Conservation (phyloP, 116 monocot genomes). For the Papilionanthe hybrid region DNA sequence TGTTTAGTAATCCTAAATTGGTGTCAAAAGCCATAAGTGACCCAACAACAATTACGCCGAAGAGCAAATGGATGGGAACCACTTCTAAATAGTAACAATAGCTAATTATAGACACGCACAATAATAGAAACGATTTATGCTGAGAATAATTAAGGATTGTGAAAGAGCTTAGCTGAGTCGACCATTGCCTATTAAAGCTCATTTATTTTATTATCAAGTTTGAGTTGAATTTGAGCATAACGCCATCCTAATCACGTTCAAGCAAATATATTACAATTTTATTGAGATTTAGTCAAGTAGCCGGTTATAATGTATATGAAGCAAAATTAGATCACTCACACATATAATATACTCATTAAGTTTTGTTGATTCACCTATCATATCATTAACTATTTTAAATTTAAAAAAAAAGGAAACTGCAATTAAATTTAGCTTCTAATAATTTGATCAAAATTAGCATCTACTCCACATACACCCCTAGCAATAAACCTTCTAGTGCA, state of each 20-base stretch:
- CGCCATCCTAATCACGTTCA: not conserved
- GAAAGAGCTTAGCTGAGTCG: not conserved
- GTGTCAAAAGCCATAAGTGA: not conserved
- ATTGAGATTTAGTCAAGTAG: not conserved
- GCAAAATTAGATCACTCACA: not conserved
- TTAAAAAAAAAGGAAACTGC: not conserved
- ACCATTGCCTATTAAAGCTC: not conserved
- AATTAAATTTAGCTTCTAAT: not conserved
- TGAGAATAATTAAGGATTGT: not conserved
- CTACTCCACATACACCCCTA: not conserved
- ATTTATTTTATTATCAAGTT: not conserved
- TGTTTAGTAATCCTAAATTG: no score
- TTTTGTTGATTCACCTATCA: not conserved
- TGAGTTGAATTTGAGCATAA: not conserved
- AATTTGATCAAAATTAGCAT: not conserved
- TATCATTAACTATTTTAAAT: not conserved
- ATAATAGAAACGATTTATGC: not conserved
- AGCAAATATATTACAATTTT: not conserved
- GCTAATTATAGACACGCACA: not conserved
- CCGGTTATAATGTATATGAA: not conserved
- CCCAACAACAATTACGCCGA: not conserved
- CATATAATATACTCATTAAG: not conserved
- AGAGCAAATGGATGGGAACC: not conserved
- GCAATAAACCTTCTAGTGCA: not conserved
- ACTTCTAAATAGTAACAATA: not conserved